Conservation (phyloP, 768 basidiomycete genomes). For the Collybia mongolica region DNA sequence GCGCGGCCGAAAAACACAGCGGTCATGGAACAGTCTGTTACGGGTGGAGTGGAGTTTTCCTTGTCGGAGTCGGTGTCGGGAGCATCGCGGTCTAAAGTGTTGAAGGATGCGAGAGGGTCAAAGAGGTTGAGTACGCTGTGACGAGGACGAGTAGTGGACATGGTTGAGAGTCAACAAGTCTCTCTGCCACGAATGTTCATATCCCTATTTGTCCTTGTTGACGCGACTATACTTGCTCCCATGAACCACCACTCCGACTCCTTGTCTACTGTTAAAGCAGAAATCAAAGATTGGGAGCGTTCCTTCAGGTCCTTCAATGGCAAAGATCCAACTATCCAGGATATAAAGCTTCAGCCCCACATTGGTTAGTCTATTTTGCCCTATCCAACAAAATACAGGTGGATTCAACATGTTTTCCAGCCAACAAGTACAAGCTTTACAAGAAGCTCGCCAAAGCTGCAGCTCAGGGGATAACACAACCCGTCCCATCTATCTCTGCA, state of each 20-base stretch:
- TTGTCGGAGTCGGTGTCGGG: conserved; percentile 42
- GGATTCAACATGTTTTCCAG: conserved; percentile 35
- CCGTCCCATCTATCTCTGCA: conserved; percentile 12
- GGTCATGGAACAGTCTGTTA: conserved; percentile 13
- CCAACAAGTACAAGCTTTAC: conserved; percentile 79
- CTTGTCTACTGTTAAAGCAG: conserved; percentile 51
- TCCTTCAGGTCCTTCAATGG: conserved; percentile 56
- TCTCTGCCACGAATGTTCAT: conserved; percentile 13
- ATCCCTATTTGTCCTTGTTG: conserved; percentile 37
- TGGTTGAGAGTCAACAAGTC: conserved; percentile 14
- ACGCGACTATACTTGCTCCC: conserved; percentile 26
- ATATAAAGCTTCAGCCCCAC: conserved; percentile 59
- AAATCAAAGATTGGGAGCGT: conserved; percentile 81
- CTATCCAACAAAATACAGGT: neutral
- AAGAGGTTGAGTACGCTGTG: conserved; percentile 48
- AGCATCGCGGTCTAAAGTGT: conserved; percentile 14
- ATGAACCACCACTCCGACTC: conserved; percentile 31
- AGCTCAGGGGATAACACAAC: conserved; percentile 11
- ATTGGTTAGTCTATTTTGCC: conserved; percentile 51
- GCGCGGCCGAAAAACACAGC: conserved; percentile 36
- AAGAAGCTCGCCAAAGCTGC: conserved; percentile 65
- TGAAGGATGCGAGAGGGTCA: conserved; percentile 41
- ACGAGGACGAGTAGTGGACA: conserved; percentile 37
- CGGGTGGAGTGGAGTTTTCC: conserved; percentile 36
- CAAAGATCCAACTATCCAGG: conserved; percentile 63